These are phyloP conservation scores for Heimioporus sp. DNA, from an alignment of 768 basidiomycete genomes.

Conservation along the genomic window DNA sequence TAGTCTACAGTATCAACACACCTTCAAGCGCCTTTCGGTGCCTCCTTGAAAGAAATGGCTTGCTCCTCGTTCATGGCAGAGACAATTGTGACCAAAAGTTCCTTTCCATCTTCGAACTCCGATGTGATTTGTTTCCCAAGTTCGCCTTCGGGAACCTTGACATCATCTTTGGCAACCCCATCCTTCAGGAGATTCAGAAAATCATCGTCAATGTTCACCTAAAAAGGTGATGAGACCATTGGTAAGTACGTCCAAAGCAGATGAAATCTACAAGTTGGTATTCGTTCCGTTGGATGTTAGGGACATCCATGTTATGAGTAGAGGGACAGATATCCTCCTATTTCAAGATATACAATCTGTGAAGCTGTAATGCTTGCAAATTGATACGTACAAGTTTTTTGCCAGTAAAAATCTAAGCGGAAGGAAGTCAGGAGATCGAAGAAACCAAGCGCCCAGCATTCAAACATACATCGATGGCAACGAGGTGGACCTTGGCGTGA, in stretches of 20 bases:
- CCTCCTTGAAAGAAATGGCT: conserved; percentile 88
- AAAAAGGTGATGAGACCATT: conserved; percentile 3
- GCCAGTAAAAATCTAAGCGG: conserved; percentile 88
- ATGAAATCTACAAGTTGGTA: conserved; percentile 71
- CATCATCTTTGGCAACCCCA: conserved; percentile 86
- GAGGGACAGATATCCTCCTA: conserved; percentile 94
- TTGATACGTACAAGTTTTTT: conserved; percentile 80
- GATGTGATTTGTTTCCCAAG: conserved; percentile 68
- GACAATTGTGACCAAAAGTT: conserved; percentile 83
- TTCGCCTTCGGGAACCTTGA: conserved; percentile 85
- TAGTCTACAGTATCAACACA: conserved; percentile 1
- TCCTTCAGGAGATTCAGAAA: conserved; percentile 96
- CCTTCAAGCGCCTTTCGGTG: conserved; percentile 56
- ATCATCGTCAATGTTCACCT: conserved; percentile 90
- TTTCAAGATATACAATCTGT: conserved; percentile 14
- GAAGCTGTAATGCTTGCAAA: background rate
- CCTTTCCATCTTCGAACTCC: conserved; percentile 84
- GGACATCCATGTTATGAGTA: conserved; percentile 99
- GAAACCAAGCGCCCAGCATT: background rate
- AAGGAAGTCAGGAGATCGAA: background rate
- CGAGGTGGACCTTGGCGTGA: conserved; percentile 98
- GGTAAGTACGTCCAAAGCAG: background rate
- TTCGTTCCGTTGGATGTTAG: conserved; percentile 88
- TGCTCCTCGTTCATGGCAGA: conserved; percentile 93
- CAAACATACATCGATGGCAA: conserved; percentile 87